These are phyloP conservation scores for Globisporangium viniferum DNA, from an alignment of 352 stramenopile species.

Conservation along the genomic window DNA sequence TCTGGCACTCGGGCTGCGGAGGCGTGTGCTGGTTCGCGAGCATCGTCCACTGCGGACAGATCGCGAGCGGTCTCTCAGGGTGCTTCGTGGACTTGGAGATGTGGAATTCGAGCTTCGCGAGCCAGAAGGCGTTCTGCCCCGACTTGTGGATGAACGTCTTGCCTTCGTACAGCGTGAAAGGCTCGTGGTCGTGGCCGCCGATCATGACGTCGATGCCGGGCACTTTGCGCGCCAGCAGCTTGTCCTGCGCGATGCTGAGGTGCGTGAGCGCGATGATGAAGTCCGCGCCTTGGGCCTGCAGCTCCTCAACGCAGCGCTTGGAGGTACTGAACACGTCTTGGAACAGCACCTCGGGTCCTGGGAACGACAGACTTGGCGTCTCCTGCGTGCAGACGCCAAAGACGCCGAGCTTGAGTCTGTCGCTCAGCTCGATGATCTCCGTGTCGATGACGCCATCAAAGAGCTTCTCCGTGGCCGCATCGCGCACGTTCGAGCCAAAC, in stretches of 20 bases:
- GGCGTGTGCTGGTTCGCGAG: conserved; percentile 57
- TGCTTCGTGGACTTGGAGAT: conserved; percentile 38
- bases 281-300: conserved; percentile 66
- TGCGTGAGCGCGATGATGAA: conserved; percentile 87
- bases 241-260: conserved; percentile 74
- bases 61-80: conserved; percentile 37
- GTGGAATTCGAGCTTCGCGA: conserved; percentile 76
- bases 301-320: conserved; percentile 21
- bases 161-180: conserved; percentile 77
- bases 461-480: conserved; percentile 31
- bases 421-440: conserved; percentile 41
- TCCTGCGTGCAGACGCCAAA: conserved; percentile 74
- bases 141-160: conserved; percentile 90
- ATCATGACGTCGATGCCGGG: conserved; percentile 84
- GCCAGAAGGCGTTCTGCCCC: conserved; percentile 85
- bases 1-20: conserved; percentile 48
- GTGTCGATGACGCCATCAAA: conserved; percentile 48
- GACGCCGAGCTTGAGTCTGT: conserved; percentile 57
- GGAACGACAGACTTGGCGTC: conserved; percentile 36
- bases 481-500: conserved; percentile 70
- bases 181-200: conserved; percentile 91
- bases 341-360: conserved; percentile 5
- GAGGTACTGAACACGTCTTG: conserved; percentile 13
- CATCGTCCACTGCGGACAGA: conserved; percentile 83
- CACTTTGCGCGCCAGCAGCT: conserved; percentile 53